Base-by-base conservation (phyloP, 2,329 filamentous ascomycete genomes). In the Calonectria montana region DNA sequence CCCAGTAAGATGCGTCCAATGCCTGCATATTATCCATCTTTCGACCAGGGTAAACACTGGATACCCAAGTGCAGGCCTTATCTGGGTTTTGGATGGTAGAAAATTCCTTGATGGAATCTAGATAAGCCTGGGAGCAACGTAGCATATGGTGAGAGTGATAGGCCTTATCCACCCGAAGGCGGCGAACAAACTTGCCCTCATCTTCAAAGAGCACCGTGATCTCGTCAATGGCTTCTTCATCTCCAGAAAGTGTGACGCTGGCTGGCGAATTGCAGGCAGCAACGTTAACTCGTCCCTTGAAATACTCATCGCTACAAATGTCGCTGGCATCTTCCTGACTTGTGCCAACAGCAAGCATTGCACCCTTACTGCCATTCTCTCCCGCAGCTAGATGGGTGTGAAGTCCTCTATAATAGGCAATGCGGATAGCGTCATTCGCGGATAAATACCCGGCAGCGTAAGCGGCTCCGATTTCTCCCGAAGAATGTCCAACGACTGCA, bases 121-220 rank as follows among this genome's bases (percentile, higher is more conserved):
- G 31, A 45, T 78, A 80, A 4, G 68, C 53, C 35, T 71, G 57
- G 16, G 67, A 69, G 15, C 74, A 77, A 2, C 69, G 65, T 13
- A 53, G 37, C 87, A 89, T 89, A 72, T 88, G 87, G 1, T 81
- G 82, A 0, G 87, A 88, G 76, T 89, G 87, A 61, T 88, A 89
- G 0, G 86, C 87, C 0, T 82, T 86, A 53, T 87, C 85, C 0
- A 88, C 83, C 1, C 74, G 72, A 12, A 89, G 78, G 0, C 80
- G 18, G 2, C 83, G 78, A 0, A 81, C 73, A 25, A 73, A 74
- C 10, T 59, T 74, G 0, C 59, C 61, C 25, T 72, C 61, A 1
- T 61, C 65, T 7, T 78, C 69, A 1, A 80, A 47, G 1, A 79
- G 21, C 1, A 59, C 65, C 43, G 76, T 73, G 0, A 77, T 69